Evolutionary conservation across 2,329 filamentous ascomycete genomes (phyloP).

Genomic region (Botrytis fragariae): DNA sequence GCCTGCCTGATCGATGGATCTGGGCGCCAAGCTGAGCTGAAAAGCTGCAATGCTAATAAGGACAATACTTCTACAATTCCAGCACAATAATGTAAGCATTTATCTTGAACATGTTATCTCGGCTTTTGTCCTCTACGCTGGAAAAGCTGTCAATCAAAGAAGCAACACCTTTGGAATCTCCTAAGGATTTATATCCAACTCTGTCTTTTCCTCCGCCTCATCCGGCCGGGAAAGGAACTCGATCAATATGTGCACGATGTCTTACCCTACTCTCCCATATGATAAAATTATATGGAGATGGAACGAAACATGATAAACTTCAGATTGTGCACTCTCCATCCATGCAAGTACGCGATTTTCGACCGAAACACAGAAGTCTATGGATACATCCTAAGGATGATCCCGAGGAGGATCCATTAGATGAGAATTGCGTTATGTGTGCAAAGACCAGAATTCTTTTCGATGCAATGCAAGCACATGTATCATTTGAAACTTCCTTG

Average conservation of each 20-base stretch:
- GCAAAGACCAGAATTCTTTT: neutral
- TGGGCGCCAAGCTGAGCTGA: neutral
- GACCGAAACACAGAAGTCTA: neutral
- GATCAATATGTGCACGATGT: constrained; percentile 1
- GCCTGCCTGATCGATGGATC: neutral
- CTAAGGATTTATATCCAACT: neutral
- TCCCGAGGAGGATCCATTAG: neutral
- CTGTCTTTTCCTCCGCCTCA: neutral
- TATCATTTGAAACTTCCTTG: neutral
- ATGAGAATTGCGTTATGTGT: neutral
- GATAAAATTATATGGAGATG: neutral
- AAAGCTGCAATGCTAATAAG: neutral
- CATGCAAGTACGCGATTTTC: neutral
- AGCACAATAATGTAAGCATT: neutral
- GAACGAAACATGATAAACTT: neutral
- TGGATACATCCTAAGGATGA: neutral
- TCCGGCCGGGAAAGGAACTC: neutral
- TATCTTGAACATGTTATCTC: neutral
- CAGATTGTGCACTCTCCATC: neutral
- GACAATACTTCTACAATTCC: neutral
- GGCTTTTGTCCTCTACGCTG: neutral
- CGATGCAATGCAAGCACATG: neutral
- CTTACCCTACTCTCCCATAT: neutral
- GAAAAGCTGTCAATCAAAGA: neutral
- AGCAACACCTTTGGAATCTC: neutral